Conservation (phyloP, 129 eudicot genomes). For the Artemisia annua region DNA sequence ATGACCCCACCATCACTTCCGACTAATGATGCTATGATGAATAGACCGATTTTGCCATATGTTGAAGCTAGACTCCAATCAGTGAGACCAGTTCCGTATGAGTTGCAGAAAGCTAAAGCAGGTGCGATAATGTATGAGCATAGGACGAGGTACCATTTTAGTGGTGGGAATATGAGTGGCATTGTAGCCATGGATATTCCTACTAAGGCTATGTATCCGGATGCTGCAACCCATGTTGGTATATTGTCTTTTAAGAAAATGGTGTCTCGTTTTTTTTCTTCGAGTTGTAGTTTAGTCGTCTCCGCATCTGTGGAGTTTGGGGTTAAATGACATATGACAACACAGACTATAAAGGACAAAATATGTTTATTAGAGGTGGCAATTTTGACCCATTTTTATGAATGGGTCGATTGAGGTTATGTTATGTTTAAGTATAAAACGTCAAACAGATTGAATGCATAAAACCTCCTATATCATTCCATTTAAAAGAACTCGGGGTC, state of each 20-base stretch:
- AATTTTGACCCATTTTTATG: neutral
- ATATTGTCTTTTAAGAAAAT: slow-evolving; percentile 78
- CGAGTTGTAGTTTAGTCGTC: slow-evolving; percentile 35
- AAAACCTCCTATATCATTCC: too few species aligned
- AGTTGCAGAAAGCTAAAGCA: slow-evolving; percentile 49
- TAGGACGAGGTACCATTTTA: too few species aligned
- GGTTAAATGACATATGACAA: neutral
- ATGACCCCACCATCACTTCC: slow-evolving; percentile 77
- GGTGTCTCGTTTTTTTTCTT: slow-evolving; percentile 54
- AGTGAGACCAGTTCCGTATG: slow-evolving; percentile 91
- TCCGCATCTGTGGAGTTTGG: slow-evolving; percentile 42
- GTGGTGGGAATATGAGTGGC: too few species aligned
- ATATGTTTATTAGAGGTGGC: neutral
- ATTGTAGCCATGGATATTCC: too few species aligned
- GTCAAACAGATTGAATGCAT: too few species aligned
- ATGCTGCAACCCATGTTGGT: slow-evolving; percentile 76
- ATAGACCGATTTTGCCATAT: slow-evolving; percentile 88
- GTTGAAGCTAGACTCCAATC: slow-evolving; percentile 95
- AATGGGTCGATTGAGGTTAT: neutral
- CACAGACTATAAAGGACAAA: neutral
- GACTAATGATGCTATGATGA: slow-evolving; percentile 78
- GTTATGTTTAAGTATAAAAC: too few species aligned
- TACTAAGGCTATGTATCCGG: slow-evolving; percentile 66
- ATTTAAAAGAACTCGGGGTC: too few species aligned
- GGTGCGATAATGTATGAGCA: too few species aligned